phyloP scores from a whole-genome alignment of 2,329 filamentous ascomycete genomes.

The Exophiala mesophila region DNA sequence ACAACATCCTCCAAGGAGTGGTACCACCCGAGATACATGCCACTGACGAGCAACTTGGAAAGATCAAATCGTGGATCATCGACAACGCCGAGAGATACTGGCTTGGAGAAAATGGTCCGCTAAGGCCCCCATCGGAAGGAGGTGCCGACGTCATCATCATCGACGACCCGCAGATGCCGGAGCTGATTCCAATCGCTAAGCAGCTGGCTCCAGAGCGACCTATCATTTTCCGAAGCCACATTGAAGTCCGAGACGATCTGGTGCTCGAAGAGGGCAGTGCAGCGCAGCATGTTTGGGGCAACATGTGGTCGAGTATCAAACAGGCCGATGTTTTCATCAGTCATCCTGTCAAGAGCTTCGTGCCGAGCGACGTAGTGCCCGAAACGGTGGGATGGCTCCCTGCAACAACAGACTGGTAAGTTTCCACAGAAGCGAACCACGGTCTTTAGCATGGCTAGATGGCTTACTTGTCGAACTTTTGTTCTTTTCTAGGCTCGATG shows the following conservation, averaged over 20 bases:
- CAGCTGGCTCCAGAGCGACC: conserved; percentile 65
- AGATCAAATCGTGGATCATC: conserved; percentile 66
- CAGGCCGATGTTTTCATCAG: conserved; percentile 74
- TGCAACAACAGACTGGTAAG: conserved; percentile 72
- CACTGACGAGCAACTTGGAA: conserved; percentile 54
- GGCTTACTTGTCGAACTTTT: too few relatives aligned
- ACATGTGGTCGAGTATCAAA: conserved; percentile 67
- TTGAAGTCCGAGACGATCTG: conserved; percentile 73
- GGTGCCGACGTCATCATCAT: conserved; percentile 73
- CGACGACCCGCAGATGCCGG: conserved; percentile 81
- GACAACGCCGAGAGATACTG: conserved; percentile 73
- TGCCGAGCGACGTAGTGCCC: conserved; percentile 62
- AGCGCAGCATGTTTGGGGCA: conserved; percentile 69
- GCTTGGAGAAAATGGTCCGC: conserved; percentile 62
- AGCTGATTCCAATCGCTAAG: conserved; percentile 71
- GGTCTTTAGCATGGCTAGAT: too few relatives aligned
- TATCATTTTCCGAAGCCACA: conserved; percentile 76
- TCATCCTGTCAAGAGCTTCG: conserved; percentile 71
- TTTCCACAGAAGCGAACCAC: conserved; percentile 5
- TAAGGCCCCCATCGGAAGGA: conserved; percentile 60
- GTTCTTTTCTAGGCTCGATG: conserved; percentile 61
- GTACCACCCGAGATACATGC: conserved; percentile 61
- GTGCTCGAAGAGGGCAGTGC: conserved; percentile 59
- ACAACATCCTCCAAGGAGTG: conserved; percentile 83
- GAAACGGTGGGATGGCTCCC: conserved; percentile 70